Base-by-base conservation (phyloP, 2,329 filamentous ascomycete genomes). In the Fusarium tricinctum region DNA sequence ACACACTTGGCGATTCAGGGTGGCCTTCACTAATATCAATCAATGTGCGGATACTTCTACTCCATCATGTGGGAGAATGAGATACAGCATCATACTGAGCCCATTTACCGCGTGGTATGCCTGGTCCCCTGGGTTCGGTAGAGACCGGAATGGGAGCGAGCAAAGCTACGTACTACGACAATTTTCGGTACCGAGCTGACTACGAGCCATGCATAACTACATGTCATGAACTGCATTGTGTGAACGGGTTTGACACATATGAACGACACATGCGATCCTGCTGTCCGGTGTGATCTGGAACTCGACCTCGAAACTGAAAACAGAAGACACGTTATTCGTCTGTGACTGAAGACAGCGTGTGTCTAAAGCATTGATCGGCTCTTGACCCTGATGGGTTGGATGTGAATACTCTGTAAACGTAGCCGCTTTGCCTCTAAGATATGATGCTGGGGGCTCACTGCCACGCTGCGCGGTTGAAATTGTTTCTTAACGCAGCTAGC, bases 271-370 rank as follows among this genome's bases (percentile, higher is more conserved):
- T 26, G 48, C 52, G 50, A 68, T 50, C 46, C 48, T 56, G 40
- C 38, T 62, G 22, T 73, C 8, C 19, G 13, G 23, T 42, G 20
- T 43, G 42, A 30, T 20, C 42, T 48, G 42, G 68, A 64, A 22
- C 50, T 26, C 23, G 14, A 61, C 46, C 32, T 58, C 56, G 32
- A 70, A 54, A 33, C 65, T 64, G 60, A 67, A 62, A 62, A 50
- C 47, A 64, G 58, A 61, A 58, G 38, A 48, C 43, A 58, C n/a
- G 17, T 38, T n/a, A 38, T n/a, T 10, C 33, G 17, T 19, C 6
- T n/a, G 10, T 39, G 58, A 59, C 42, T 57, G 35, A 54, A 42
- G 48, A 53, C 58, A 35, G 53, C 20, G 43, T 23, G 62, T 69
- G 56, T 55, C 64, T 72, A 35, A 22, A 64, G 22, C 28, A 32